A percentile compares a stretch with the other conserved stretches of the same genome.
Evolutionary conservation across 805 yeast species (phyloP).

Genomic region (Lipomyces mesembrius): DNA sequence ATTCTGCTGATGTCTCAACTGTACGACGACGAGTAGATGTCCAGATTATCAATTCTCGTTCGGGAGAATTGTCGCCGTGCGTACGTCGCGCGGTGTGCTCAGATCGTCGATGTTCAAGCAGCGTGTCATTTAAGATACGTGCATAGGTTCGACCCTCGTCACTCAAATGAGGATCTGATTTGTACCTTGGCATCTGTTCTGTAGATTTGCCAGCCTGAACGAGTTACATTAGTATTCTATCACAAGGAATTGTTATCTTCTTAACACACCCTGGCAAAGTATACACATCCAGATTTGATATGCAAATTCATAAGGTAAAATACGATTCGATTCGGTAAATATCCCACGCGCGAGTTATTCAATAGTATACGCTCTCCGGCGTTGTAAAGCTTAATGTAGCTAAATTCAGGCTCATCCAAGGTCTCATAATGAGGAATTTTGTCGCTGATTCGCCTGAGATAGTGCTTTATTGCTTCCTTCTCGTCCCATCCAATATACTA

Average conservation of each 20-base stretch:
- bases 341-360: slow-evolving; percentile 83
- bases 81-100: slow-evolving; percentile 24
- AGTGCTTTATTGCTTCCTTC: slow-evolving; percentile 75
- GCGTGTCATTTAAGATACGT: slow-evolving; percentile 60
- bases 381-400: slow-evolving; percentile 84
- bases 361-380: slow-evolving; percentile 85
- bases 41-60: slow-evolving; percentile 75
- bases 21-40: slow-evolving; percentile 90
- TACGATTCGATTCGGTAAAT: slow-evolving; percentile 85
- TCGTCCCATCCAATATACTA: slow-evolving; percentile 72
- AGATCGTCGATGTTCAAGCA: slow-evolving; percentile 49
- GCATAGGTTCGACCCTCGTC: slow-evolving; percentile 75
- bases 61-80: slow-evolving; percentile 18
- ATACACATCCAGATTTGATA: slow-evolving; percentile 86
- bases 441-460: slow-evolving; percentile 68
- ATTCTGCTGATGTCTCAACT: slow-evolving; percentile 72
- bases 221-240: neutral
- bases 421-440: slow-evolving; percentile 75
- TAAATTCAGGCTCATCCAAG: slow-evolving; percentile 60
- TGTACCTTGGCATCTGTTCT: slow-evolving; percentile 59
- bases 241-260: slow-evolving; percentile 43
- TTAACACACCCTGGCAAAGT: slow-evolving; percentile 81
- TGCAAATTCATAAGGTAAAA: slow-evolving; percentile 90
- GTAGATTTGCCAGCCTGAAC: slow-evolving; percentile 49
- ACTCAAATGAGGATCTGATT: slow-evolving; percentile 81